phyloP scores from a whole-genome alignment of 805 yeast genomes.

The Trichomonascus vanleenenianus region DNA sequence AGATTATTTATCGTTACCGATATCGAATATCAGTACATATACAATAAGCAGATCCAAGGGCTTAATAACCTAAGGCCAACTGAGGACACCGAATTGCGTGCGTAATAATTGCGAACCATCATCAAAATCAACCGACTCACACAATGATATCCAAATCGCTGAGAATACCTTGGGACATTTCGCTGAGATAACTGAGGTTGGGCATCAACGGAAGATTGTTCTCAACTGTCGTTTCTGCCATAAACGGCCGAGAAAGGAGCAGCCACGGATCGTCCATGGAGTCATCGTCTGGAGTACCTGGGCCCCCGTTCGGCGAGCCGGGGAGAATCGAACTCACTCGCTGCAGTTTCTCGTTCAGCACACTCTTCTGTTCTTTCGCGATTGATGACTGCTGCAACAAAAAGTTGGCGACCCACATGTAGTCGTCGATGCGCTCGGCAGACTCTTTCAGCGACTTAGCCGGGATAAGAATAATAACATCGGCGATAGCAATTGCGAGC shows the following conservation, averaged over 20 bases:
- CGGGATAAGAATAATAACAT: slow-evolving; percentile 8
- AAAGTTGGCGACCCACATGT: slow-evolving; percentile 11
- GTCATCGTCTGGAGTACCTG: background rate
- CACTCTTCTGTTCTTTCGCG: slow-evolving; percentile 4
- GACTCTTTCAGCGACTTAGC: slow-evolving; percentile 5
- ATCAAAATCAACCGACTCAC: no score
- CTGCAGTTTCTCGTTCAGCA: slow-evolving; percentile 6
- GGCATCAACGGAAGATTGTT: background rate
- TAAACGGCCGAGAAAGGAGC: background rate
- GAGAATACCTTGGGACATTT: background rate
- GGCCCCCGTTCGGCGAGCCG: background rate
- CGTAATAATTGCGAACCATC: no score
- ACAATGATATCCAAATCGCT: background rate
- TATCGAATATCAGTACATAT: no score
- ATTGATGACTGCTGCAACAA: slow-evolving; percentile 7
- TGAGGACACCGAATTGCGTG: no score
- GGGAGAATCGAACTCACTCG: background rate
- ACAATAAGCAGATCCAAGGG: no score
- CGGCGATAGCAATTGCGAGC: slow-evolving; percentile 9
- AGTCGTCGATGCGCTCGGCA: slow-evolving; percentile 9
- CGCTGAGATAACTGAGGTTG: background rate
- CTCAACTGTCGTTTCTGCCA: background rate
- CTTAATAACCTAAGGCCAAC: no score
- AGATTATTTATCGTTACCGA: no score
- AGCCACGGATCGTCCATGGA: background rate